Percentiles rank a stretch among this genome's conserved stretches.
Conservation (phyloP, 2,329 filamentous ascomycete genomes). For the Atkinsonella hypoxylon region DNA sequence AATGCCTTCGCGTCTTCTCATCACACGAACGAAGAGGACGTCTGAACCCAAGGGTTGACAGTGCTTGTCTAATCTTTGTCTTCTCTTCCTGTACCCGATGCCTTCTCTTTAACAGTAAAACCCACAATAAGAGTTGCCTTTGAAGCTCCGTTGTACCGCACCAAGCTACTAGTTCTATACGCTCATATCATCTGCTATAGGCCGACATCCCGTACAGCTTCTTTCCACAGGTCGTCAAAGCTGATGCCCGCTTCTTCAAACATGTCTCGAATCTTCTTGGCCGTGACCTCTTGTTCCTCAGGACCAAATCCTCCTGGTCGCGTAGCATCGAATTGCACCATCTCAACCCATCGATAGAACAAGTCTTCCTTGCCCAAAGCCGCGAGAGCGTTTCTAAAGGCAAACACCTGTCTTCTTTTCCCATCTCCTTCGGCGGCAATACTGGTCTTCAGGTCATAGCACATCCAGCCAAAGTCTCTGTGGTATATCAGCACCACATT, state of each 20-base stretch:
- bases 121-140: neutral
- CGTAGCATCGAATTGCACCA: slow-evolving; percentile 78
- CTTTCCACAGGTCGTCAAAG: slow-evolving; percentile 69
- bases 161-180: neutral
- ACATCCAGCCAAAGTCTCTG: slow-evolving; percentile 55
- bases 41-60: too few species aligned
- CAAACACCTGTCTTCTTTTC: slow-evolving; percentile 60
- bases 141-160: neutral
- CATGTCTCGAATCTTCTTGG: slow-evolving; percentile 60
- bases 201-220: slow-evolving; percentile 33
- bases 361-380: slow-evolving; percentile 74
- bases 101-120: too few species aligned
- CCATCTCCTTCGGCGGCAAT: slow-evolving; percentile 45
- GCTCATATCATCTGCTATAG: slow-evolving; percentile 1
- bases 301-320: slow-evolving; percentile 66
- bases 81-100: too few species aligned
- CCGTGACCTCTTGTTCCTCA: slow-evolving; percentile 60
- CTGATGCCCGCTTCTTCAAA: slow-evolving; percentile 68
- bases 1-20: too few species aligned
- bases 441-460: slow-evolving; percentile 46
- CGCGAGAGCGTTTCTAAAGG: slow-evolving; percentile 65
- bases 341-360: slow-evolving; percentile 87
- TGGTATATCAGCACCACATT: slow-evolving; percentile 59
- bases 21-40: too few species aligned
- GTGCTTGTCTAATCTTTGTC: too few species aligned